Percentiles rank a stretch among this genome's conserved stretches.
These are phyloP conservation scores for Coemansia sp. DNA, from an alignment of 192 early-diverging fungal genomes.

Conservation along the genomic window DNA sequence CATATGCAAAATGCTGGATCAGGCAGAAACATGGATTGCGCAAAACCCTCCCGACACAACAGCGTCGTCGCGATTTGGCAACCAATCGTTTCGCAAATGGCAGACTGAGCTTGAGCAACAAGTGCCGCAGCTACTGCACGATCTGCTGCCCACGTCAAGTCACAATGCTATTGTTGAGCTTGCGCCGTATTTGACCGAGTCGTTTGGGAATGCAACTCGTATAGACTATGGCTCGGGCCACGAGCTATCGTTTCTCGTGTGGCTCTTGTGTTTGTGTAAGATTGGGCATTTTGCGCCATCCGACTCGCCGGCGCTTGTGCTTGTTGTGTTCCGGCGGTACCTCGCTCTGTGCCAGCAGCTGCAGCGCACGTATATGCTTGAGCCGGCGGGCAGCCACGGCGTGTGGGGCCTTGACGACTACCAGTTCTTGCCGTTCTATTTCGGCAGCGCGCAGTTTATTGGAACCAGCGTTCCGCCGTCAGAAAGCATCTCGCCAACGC, in stretches of 20 bases:
- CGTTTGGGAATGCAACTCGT: constrained; percentile 86
- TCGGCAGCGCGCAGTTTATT: constrained; percentile 87
- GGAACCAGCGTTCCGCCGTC: constrained; percentile 72
- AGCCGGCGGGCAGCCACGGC: constrained; percentile 96
- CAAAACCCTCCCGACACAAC: constrained; percentile 72
- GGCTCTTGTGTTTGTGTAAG: constrained; percentile 76
- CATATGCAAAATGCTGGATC: constrained; percentile 65
- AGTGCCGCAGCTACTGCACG: constrained; percentile 21
- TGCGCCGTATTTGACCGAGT: constrained; percentile 63
- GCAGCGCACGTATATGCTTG: constrained; percentile 81
- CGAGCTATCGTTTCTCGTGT: constrained; percentile 86
- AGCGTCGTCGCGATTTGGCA: constrained; percentile 83
- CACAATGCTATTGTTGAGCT: constrained; percentile 70
- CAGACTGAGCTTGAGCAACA: constrained; percentile 54
- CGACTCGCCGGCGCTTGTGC: constrained; percentile 74
- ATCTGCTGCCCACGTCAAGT: constrained; percentile 17
- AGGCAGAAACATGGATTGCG: constrained; percentile 67
- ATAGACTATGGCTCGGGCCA: constrained; percentile 99
- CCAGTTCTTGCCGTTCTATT: constrained; percentile 93
- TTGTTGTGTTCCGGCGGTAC: constrained; percentile 76
- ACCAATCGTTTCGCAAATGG: constrained; percentile 87
- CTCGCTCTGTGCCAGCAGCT: constrained; percentile 75
- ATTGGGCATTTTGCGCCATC: constrained; percentile 59
- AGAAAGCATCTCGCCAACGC: constrained; percentile 40
- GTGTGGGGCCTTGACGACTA: constrained; percentile 98